Conservation (phyloP, 202 grass and related monocot genomes). For the Digitaria exilis region DNA sequence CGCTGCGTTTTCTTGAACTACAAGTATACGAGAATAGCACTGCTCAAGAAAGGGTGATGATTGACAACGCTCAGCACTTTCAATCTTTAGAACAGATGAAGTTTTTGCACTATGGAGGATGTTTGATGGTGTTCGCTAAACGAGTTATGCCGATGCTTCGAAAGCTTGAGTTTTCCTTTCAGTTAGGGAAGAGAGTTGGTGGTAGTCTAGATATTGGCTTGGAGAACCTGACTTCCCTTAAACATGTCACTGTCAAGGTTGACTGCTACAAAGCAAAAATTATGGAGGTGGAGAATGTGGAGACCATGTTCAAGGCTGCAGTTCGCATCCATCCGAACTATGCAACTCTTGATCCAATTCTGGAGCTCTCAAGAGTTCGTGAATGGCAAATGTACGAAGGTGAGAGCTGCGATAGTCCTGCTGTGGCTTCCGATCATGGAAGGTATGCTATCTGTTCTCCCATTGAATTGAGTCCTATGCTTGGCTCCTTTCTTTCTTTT, state of each 20-base stretch:
- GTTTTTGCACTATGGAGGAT: background rate
- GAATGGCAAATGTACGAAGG: no score
- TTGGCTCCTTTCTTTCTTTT: no score
- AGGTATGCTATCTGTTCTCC: no score
- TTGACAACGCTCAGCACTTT: background rate
- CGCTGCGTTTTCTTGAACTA: background rate
- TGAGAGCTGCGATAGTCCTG: no score
- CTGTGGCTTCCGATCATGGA: no score
- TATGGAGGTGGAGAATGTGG: background rate
- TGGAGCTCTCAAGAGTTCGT: background rate
- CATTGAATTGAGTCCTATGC: no score
- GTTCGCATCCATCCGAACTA: background rate
- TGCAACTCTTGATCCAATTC: no score
- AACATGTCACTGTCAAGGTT: background rate
- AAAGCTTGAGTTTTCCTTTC: background rate
- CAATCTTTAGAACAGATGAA: background rate
- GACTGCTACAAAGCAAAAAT: background rate
- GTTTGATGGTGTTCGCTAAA: background rate
- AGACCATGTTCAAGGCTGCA: background rate
- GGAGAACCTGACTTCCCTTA: constrained; percentile 3
- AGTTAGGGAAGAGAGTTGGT: background rate
- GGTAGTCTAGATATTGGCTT: background rate
- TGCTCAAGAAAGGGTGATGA: background rate
- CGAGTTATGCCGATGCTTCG: background rate
- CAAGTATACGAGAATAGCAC: background rate